Evolutionary conservation across 768 basidiomycete genomes (phyloP).

Genomic region (Aureoboletus auriporus): DNA sequence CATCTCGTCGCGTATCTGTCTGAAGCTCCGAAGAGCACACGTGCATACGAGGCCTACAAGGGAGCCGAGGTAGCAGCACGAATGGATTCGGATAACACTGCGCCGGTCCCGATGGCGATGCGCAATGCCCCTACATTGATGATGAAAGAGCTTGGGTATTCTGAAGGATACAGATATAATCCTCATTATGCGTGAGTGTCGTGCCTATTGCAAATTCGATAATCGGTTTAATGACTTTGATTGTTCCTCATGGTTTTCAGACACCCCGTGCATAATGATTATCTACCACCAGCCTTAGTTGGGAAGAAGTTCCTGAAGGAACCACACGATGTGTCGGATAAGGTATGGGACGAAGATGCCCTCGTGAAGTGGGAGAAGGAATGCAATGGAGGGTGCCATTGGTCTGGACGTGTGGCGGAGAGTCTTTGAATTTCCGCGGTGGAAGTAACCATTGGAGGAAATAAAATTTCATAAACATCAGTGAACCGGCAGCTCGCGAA

Average conservation of each 20-base stretch:
- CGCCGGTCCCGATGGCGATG: constrained; percentile 66
- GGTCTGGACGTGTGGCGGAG: constrained; percentile 38
- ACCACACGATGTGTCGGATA: constrained; percentile 41
- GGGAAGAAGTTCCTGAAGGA: constrained; percentile 42
- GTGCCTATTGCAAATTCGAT: neutral
- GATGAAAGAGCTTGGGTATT: constrained; percentile 69
- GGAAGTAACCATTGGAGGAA: too few species aligned
- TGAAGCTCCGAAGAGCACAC: constrained; percentile 80
- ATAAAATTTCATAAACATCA: too few species aligned
- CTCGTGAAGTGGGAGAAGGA: constrained; percentile 53
- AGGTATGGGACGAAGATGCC: constrained; percentile 58
- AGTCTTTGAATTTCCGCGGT: too few species aligned
- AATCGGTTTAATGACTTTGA: too few species aligned
- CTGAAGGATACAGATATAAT: constrained; percentile 60
- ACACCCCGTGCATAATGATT: constrained; percentile 65
- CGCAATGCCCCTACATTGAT: constrained; percentile 74
- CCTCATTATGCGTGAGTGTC: constrained; percentile 48
- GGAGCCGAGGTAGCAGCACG: constrained; percentile 61
- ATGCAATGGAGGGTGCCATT: constrained; percentile 43
- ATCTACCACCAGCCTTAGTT: constrained; percentile 49
- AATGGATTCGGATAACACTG: constrained; percentile 34
- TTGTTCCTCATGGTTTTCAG: constrained; percentile 23
- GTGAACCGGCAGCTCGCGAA: too few species aligned
- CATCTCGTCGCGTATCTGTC: constrained; percentile 75
- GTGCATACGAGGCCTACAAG: constrained; percentile 75